Evolutionary conservation across 2,329 filamentous ascomycete species (phyloP).

Genomic region (Trichoderma koningiopsis): DNA sequence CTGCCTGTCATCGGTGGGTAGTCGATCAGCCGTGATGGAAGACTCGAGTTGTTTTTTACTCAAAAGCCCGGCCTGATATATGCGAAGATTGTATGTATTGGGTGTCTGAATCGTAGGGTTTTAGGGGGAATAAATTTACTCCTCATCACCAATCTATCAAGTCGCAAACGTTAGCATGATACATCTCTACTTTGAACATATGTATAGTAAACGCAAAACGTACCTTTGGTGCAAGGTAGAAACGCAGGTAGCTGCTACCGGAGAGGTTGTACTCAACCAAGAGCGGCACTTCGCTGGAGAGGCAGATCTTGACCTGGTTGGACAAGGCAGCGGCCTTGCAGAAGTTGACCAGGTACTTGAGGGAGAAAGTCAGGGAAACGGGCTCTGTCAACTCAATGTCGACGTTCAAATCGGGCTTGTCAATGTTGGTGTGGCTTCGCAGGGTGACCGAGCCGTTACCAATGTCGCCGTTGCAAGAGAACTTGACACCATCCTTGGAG

Average conservation of each 20-base stretch:
- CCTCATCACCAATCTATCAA: conserved; percentile 44
- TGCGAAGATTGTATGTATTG: neutral
- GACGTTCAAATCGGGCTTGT: conserved; percentile 84
- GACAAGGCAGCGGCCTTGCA: conserved; percentile 94
- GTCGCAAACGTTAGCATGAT: neutral
- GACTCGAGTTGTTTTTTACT: neutral
- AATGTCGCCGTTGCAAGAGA: conserved; percentile 90
- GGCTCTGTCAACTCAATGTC: conserved; percentile 90
- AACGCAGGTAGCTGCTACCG: conserved; percentile 86
- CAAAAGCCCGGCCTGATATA: conserved; percentile 20
- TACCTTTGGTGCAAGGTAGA: conserved; percentile 98
- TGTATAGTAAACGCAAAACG: conserved; percentile 32
- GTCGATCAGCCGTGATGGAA: neutral
- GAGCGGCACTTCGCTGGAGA: conserved; percentile 94
- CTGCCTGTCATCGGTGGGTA: neutral
- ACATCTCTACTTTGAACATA: neutral
- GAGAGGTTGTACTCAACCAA: conserved; percentile 86
- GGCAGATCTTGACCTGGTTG: conserved; percentile 80
- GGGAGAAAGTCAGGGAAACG: conserved; percentile 92
- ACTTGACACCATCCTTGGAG: conserved; percentile 95
- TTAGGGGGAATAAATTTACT: conserved; percentile 36
- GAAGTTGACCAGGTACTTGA: conserved; percentile 99
- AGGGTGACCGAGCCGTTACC: conserved; percentile 93
- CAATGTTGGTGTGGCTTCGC: conserved; percentile 82
- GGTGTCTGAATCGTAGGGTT: neutral